A percentile compares a stretch with the other conserved stretches of the same genome.
These are phyloP conservation scores for Micractinium conductrix DNA, from an alignment of 139 green algal species.

Conservation along the genomic window DNA sequence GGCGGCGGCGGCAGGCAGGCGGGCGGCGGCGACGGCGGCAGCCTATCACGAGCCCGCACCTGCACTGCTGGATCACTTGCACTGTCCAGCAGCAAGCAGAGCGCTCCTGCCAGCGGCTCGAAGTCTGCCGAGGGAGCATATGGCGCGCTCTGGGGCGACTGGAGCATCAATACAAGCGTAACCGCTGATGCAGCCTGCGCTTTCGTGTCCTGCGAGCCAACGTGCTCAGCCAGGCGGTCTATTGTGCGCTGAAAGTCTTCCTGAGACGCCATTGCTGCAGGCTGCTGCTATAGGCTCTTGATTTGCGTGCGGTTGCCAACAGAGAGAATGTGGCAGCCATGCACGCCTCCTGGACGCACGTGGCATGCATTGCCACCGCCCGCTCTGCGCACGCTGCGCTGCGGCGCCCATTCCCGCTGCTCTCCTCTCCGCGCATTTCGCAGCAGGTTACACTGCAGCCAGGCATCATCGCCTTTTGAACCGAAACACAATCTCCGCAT, in stretches of 20 bases:
- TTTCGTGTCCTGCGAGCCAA: background rate
- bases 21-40: background rate
- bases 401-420: no score
- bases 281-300: no score
- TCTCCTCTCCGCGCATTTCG: background rate
- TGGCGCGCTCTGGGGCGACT: background rate
- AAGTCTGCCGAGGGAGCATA: background rate
- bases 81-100: background rate
- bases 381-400: background rate
- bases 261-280: background rate
- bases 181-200: background rate
- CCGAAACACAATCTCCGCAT: conserved; percentile 8
- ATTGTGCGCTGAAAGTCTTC: background rate
- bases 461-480: background rate
- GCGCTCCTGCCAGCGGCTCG: background rate
- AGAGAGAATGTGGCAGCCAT: no score
- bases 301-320: no score
- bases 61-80: background rate
- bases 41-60: background rate
- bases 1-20: background rate
- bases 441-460: no score
- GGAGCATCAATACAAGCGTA: conserved; percentile 16
- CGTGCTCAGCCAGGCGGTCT: background rate
- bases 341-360: no score
- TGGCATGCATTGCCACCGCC: background rate